phyloP scores from a whole-genome alignment of 192 early-diverging fungal species.

The Coemansia sp. region DNA sequence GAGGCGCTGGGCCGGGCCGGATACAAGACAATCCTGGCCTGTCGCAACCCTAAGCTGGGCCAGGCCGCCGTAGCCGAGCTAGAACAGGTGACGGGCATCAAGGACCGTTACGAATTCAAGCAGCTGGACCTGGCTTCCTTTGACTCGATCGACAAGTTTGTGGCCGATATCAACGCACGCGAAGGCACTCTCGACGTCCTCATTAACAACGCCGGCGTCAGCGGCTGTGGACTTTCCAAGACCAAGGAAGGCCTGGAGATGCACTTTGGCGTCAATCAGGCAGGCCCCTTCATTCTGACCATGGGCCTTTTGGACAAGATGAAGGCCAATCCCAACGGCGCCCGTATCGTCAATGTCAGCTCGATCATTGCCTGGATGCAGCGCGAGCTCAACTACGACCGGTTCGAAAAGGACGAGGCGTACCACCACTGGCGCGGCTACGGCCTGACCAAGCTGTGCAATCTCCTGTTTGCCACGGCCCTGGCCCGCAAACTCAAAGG shows the following conservation, averaged over 20 bases:
- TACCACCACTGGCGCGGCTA: constrained; percentile 27
- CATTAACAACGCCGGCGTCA: constrained; percentile 54
- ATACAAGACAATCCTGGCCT: constrained; percentile 48
- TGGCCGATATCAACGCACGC: constrained; percentile 22
- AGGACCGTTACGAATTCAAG: constrained; percentile 31
- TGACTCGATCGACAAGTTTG: constrained; percentile 36
- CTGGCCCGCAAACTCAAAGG: constrained; percentile 29
- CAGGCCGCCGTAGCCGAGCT: constrained; percentile 32
- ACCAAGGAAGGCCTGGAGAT: constrained; percentile 58
- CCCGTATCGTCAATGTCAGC: constrained; percentile 27
- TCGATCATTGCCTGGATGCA: constrained; percentile 30
- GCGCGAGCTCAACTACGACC: constrained; percentile 11
- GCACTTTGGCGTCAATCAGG: constrained; percentile 63
- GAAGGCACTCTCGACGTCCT: constrained; percentile 21
- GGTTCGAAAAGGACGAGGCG: constrained; percentile 3
- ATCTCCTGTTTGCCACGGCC: constrained; percentile 26
- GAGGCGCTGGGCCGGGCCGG: constrained; percentile 54
- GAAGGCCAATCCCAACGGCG: constrained; percentile 9
- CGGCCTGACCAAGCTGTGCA: constrained; percentile 39
- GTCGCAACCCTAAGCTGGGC: constrained; percentile 14
- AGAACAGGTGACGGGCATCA: constrained; percentile 27
- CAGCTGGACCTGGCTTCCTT: constrained; percentile 52
- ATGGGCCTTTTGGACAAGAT: constrained; percentile 19
- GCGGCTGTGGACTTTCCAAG: constrained; percentile 50
- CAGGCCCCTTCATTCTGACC: constrained; percentile 50